A percentile compares a stretch with the other conserved stretches of the same genome.
Evolutionary conservation across 1,284 basidiomycete species (phyloP).

Genomic region (Cyathus pygmaeus): DNA sequence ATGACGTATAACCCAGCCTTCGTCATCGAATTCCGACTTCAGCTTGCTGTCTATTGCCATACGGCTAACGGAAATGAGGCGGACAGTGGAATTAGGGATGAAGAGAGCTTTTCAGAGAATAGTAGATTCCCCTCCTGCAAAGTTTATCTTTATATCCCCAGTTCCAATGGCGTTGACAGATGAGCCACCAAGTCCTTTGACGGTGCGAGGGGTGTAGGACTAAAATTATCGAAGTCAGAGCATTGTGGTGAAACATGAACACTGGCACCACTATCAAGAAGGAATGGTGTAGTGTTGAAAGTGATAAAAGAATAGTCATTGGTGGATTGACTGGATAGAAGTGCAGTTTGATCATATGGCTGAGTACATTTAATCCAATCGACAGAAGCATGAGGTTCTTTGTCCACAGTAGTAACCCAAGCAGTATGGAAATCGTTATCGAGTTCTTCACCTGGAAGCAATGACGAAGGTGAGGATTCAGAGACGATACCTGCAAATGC

Average conservation of each 20-base stretch:
- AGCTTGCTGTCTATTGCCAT: conserved; percentile 9
- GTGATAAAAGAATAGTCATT: not conserved
- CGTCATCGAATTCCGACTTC: conserved; percentile 9
- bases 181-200: conserved; percentile 14
- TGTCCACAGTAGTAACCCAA: not conserved
- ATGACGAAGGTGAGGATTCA: not conserved
- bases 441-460: not conserved
- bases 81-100: conserved; percentile 29
- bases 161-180: conserved; percentile 8
- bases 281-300: not conserved
- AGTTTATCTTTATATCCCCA: conserved; percentile 4
- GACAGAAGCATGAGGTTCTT: not conserved
- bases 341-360: not conserved
- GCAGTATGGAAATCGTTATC: not conserved
- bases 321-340: not conserved
- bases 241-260: conserved; percentile 13
- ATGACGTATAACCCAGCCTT: conserved; percentile 8
- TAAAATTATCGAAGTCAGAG: conserved; percentile 9
- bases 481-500: not conserved
- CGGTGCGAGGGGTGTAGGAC: conserved; percentile 3
- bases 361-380: not conserved
- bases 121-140: conserved; percentile 2
- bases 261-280: conserved; percentile 10
- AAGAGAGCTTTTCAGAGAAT: conserved; percentile 25
- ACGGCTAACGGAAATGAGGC: conserved; percentile 28